Evolutionary conservation across 2,329 filamentous ascomycete genomes (phyloP), one percentile per base, ranked within the genome.

Genomic region (Trichoderma koningiopsis): DNA sequence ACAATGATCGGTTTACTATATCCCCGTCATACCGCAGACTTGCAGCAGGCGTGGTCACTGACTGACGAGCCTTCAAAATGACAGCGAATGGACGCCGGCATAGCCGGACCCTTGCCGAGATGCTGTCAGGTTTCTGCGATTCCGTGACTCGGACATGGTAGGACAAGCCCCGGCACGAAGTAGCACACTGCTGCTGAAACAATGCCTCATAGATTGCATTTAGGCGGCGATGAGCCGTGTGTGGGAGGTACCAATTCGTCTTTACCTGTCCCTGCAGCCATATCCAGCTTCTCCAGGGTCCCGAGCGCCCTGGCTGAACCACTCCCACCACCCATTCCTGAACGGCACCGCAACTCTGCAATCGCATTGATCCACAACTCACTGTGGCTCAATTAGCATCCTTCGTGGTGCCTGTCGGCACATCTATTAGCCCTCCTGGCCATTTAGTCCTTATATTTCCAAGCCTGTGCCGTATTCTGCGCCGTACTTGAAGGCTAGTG

Each of bases 401-500:
- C n/a, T 5, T 27, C 8, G 14, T 53, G 52, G 43, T 10, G 24
- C 33, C 53, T 4, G 63, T 59, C 63, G 63, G 63, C 29, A 67
- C 55, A 67, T 52, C 40, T 58, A 59, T 59, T 58, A 67, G 47
- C 61, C 61, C 55, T 33, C 8, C 29, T 58, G 37, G 13, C 37
- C 52, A 58, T 67, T 35, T 67, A 58, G 55, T 40, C 43, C 63
- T 59, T 19, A 4, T 1, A 37, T 49, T 27, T 40, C 63, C 55
- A 22, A 58, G 35, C 35, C 31, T 31, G 55, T 33, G n/a, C 33
- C 52, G 63, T 66, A 66, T 49, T 58, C 47, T 58, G 53, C 55
- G 63, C 53, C 52, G 27, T 49, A 29, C 27, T 33, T 58, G 37
- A 22, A 37, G 53, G 49, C 40, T 59, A 67, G 40, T 59, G 40